Base-by-base conservation (phyloP, 805 yeast species). In the Yarrowia bubula region DNA sequence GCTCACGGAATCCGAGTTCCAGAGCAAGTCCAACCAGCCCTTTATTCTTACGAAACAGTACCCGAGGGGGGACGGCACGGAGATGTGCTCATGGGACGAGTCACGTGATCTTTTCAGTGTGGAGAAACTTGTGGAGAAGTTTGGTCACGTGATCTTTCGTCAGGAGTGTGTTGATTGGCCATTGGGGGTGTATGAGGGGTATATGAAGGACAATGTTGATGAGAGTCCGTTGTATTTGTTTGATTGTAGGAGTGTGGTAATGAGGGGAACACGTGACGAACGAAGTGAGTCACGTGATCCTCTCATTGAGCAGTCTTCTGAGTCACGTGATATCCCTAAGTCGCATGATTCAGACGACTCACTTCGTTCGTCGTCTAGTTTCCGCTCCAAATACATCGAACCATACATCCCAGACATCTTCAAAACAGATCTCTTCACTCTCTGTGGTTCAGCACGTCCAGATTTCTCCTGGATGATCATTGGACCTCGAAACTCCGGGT, bases 391-490 rank as follows among this genome's bases (percentile, higher is more conserved):
- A 2, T 43, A 32, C 13, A 58, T 58, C 13, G 64, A 58, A 15
- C 51, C 64, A 0, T 58, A 58, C 11, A 66, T 70, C 18, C 71
- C 71, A 5, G 63, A 18, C 10, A 53, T 69, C 4, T 71, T 71
- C 61, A n/a, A 60, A 41, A 57, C 67, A 8, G 74, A 73, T 32
- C 47, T 61, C 8, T 61, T 61, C n/a, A 32, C 65, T 4, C 41
- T 47, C 2, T 61, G 65, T 28, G 46, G 47, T 3, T 15, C 43
- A 18, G 78, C 80, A 43, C 69, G 97, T 58, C 98, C 98, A 0
- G 97, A 92, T 74, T 88, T 89, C 73, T 83, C 93, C n/a, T 92
- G 98, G 98, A 77, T 92, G 22, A 92, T 92, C 53, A 81, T 89
- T 8, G 98, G 98, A 0, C 92, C 96, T 1, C 79, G 77, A 18